A percentile compares a stretch with the other conserved stretches of the same genome.
Conservation (phyloP, 805 yeast genomes). For the Spathaspora girioi region DNA sequence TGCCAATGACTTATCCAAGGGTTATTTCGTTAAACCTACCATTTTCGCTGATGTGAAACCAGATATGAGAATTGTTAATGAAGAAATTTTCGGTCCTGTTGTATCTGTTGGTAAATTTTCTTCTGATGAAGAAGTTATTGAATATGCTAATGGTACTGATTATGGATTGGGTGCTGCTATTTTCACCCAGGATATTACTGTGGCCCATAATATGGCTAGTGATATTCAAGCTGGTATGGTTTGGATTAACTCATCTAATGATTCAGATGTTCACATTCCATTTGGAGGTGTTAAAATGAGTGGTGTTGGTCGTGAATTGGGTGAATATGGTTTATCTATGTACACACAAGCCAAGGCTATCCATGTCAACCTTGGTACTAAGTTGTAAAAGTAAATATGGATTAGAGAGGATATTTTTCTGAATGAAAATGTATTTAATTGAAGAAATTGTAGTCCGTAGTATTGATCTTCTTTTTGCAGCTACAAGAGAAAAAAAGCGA, state of each 20-base stretch:
- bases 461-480: background rate
- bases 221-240: conserved; percentile 44
- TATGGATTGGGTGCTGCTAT: conserved; percentile 85
- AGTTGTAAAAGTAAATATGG: conserved; percentile 17
- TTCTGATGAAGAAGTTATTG: conserved; percentile 64
- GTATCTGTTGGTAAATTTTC: conserved; percentile 63
- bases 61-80: conserved; percentile 62
- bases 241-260: conserved; percentile 46
- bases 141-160: conserved; percentile 64
- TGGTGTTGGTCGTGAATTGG: conserved; percentile 81
- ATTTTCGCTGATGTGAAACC: conserved; percentile 69
- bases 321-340: conserved; percentile 64
- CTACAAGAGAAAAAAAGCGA: background rate
- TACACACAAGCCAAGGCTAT: conserved; percentile 77
- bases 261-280: conserved; percentile 47
- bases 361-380: conserved; percentile 61
- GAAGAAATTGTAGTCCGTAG: too few species aligned
- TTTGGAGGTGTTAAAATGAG: conserved; percentile 80
- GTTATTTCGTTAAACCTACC: conserved; percentile 73
- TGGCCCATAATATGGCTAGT: conserved; percentile 62
- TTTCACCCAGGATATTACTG: conserved; percentile 63
- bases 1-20: conserved; percentile 40
- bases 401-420: background rate
- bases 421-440: background rate
- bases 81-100: conserved; percentile 90